These are phyloP conservation scores for Parachaetomium inaequale DNA, from an alignment of 495 filamentous ascomycete species.

Conservation along the genomic window DNA sequence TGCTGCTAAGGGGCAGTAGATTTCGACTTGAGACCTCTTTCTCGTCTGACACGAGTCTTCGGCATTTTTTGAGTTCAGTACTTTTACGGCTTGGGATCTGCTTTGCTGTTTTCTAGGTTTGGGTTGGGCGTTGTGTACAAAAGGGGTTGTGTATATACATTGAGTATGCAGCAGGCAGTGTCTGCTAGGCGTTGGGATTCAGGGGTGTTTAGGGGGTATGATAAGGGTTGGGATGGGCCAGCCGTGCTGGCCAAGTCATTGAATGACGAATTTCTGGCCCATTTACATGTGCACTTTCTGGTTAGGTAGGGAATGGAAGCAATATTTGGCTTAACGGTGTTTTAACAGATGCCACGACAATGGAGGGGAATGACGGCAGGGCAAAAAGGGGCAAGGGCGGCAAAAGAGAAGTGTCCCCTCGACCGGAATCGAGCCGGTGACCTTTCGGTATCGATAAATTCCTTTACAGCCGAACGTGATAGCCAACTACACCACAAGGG, in stretches of 20 bases:
- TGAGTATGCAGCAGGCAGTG: background rate
- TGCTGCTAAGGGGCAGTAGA: background rate
- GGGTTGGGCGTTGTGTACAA: background rate
- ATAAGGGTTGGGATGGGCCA: background rate
- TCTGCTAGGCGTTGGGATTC: background rate
- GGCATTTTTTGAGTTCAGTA: background rate
- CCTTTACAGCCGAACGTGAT: constrained; percentile 18
- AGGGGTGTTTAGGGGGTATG: too few species aligned
- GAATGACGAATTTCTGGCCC: background rate
- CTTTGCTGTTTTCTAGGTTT: background rate
- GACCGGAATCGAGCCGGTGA: too few species aligned
- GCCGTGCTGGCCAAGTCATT: constrained; percentile 1
- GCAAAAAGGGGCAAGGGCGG: background rate
- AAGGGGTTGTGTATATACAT: background rate
- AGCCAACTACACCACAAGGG: constrained; percentile 19
- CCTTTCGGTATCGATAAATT: constrained; percentile 16
- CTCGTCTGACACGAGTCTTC: background rate
- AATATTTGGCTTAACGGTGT: too few species aligned
- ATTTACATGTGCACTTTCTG: background rate
- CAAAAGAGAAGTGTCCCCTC: constrained; percentile 6
- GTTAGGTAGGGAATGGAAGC: too few species aligned
- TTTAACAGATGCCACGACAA: too few species aligned
- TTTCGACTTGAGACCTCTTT: background rate
- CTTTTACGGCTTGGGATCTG: background rate
- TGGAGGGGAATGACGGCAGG: background rate